Percentiles rank a stretch among this genome's conserved stretches.
phyloP scores from a whole-genome alignment of 352 stramenopile species.

The Phytophthora palmivora region DNA sequence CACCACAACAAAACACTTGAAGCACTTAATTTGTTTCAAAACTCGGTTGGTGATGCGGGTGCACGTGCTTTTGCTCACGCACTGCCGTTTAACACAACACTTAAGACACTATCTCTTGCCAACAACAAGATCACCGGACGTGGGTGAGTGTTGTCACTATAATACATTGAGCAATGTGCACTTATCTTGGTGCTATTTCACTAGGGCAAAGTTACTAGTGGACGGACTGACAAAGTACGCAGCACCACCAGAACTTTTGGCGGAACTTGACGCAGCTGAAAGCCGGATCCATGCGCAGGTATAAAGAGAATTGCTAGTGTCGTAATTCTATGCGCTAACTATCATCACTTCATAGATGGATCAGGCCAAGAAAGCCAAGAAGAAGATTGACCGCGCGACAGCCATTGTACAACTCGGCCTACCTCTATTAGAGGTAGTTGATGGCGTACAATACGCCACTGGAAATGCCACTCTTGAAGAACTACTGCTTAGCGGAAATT shows the following conservation, averaged over 20 bases:
- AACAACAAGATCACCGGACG: slow-evolving; percentile 62
- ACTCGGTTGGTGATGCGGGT: slow-evolving; percentile 61
- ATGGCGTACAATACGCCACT: slow-evolving; percentile 61
- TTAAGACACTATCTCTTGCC: slow-evolving; percentile 72
- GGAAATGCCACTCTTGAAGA: slow-evolving; percentile 71
- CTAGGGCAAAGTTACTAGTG: slow-evolving; percentile 46
- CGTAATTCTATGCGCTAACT: neutral
- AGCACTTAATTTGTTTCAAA: slow-evolving; percentile 78
- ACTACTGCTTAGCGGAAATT: slow-evolving; percentile 73
- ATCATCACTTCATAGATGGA: slow-evolving; percentile 48
- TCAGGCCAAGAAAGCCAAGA: slow-evolving; percentile 83
- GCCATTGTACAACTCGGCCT: slow-evolving; percentile 65
- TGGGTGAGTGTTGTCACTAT: slow-evolving; percentile 37
- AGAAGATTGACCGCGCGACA: slow-evolving; percentile 71
- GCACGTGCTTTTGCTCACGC: slow-evolving; percentile 61
- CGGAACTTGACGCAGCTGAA: slow-evolving; percentile 69
- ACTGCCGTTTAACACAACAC: slow-evolving; percentile 58
- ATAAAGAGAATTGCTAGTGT: neutral
- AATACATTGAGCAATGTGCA: neutral
- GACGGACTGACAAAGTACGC: slow-evolving; percentile 60
- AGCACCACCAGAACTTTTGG: slow-evolving; percentile 54
- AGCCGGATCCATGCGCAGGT: slow-evolving; percentile 72
- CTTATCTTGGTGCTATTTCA: neutral
- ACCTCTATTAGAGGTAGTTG: slow-evolving; percentile 57
- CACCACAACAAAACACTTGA: slow-evolving; percentile 58